Evolutionary conservation across 1,139 yeast genomes (phyloP), one percentile per base, ranked within the genome.

Genomic region (Kodamaea alishanica): DNA sequence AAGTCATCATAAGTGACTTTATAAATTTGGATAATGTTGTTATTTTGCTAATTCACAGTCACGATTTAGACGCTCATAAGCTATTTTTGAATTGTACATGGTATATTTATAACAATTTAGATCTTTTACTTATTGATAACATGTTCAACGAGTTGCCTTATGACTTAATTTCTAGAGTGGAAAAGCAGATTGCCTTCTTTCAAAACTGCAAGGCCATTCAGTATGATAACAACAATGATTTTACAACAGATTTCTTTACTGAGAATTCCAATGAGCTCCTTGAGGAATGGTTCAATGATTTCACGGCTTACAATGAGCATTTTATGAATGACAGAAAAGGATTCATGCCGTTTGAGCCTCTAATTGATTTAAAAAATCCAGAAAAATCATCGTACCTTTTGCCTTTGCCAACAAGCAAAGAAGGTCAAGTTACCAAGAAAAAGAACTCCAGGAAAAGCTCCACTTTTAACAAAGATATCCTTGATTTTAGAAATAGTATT

Each of bases 21-120:
- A 74, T 87, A 8, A 65, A 62, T 8, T 64, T 78, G 10, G 85
- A 83, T 10, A 85, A 84, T 48, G 88, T 82, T 1, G 63, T 79
- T 28, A 48, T 71, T 2, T 54, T 88, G 10, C 54, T 85, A 25
- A 63, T 70, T 7, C 81, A 81, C 52, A 73, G 94, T 0, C 72
- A 71, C 31, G 51, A 61, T 28, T 64, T 74, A 39, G 61, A 71
- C 9, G 85, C 88, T 2, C 55, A 61, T 6, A 78, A 81, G 48
- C 56, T 89, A 26, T 70, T 79, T 43, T 66, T 71, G 38, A 73
- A 76, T 39, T 79, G 95, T 52, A 64, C 83, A 30, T 81, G 87
- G 80, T 85, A 75, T 47, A 69, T 87, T 10, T 79, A 75, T 48
- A 73, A 77, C 47, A 87, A 88, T 52, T 60, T 86, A 44, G 89